Percentiles rank a stretch among this genome's conserved stretches.
Conservation (phyloP, 2,329 filamentous ascomycete species). For the Curvularia lunata region DNA sequence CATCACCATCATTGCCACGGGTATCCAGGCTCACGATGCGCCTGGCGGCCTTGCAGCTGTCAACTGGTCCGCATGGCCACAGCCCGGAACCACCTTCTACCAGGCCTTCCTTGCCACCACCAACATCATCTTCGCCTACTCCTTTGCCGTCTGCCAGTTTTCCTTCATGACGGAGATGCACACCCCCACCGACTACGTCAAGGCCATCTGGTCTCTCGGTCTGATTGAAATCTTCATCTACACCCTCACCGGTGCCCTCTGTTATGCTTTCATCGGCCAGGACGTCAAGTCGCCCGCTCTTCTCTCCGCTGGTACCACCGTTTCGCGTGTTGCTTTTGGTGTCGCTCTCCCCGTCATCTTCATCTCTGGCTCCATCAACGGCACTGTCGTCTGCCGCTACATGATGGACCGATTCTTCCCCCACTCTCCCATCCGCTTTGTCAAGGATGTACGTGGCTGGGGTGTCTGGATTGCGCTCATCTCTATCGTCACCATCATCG, state of each 20-base stretch:
- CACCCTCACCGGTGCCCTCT: conserved; percentile 70
- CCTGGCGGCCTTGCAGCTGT: conserved; percentile 37
- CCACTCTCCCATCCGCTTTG: conserved; percentile 57
- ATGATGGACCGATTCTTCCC: conserved; percentile 67
- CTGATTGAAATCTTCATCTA: conserved; percentile 67
- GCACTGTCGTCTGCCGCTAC: conserved; percentile 70
- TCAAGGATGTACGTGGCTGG: conserved; percentile 48
- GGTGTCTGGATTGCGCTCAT: conserved; percentile 67
- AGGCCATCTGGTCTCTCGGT: conserved; percentile 62
- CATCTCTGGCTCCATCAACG: conserved; percentile 73
- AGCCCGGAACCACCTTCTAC: conserved; percentile 64
- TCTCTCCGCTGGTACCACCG: conserved; percentile 63
- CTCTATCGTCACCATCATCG: conserved; percentile 63
- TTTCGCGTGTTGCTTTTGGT: conserved; percentile 75
- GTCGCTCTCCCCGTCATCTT: conserved; percentile 75
- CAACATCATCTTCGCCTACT: conserved; percentile 40
- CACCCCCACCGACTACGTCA: conserved; percentile 66
- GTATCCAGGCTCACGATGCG: conserved; percentile 47
- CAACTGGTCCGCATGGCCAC: conserved; percentile 45
- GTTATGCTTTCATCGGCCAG: conserved; percentile 71
- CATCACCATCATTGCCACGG: conserved; percentile 72
- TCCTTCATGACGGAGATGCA: conserved; percentile 71
- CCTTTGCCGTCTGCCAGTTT: conserved; percentile 72
- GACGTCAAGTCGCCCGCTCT: conserved; percentile 69
- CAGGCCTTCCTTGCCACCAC: conserved; percentile 60